Conservation (phyloP, 2,329 filamentous ascomycete genomes). For the Clonostachys chloroleuca region DNA sequence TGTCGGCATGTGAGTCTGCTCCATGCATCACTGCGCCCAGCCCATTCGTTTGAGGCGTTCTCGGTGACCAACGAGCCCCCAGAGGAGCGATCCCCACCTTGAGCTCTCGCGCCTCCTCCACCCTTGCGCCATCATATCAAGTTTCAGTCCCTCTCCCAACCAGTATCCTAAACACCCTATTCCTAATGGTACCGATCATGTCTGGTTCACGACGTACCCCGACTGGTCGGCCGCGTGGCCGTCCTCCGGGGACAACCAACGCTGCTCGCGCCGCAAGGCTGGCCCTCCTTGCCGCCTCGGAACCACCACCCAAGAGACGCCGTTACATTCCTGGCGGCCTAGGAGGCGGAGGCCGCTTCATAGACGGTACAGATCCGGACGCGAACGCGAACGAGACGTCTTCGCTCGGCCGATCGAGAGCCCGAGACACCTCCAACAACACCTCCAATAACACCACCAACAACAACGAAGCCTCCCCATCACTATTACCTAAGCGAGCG, state of each 20-base stretch:
- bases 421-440: no score
- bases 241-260: conserved; percentile 37
- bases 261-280: conserved; percentile 32
- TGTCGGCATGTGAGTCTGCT: background rate
- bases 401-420: background rate
- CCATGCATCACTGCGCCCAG: background rate
- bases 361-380: conserved; percentile 54
- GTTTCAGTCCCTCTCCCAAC: background rate
- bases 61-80: background rate
- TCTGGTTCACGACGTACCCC: conserved; percentile 33
- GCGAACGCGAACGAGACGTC: conserved; percentile 37
- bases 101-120: background rate
- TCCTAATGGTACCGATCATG: conserved; percentile 23
- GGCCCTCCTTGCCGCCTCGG: conserved; percentile 27
- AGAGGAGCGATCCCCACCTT: background rate
- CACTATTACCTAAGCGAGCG: conserved; percentile 50
- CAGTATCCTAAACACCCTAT: background rate
- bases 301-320: conserved; percentile 65
- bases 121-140: background rate
- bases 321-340: conserved; percentile 84
- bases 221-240: conserved; percentile 39
- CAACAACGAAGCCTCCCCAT: conserved; percentile 24
- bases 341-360: conserved; percentile 79
- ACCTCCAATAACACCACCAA: conserved; percentile 24
- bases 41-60: background rate